Evolutionary conservation across 495 filamentous ascomycete species (phyloP).

Genomic region (Trichoderma parareesei): DNA sequence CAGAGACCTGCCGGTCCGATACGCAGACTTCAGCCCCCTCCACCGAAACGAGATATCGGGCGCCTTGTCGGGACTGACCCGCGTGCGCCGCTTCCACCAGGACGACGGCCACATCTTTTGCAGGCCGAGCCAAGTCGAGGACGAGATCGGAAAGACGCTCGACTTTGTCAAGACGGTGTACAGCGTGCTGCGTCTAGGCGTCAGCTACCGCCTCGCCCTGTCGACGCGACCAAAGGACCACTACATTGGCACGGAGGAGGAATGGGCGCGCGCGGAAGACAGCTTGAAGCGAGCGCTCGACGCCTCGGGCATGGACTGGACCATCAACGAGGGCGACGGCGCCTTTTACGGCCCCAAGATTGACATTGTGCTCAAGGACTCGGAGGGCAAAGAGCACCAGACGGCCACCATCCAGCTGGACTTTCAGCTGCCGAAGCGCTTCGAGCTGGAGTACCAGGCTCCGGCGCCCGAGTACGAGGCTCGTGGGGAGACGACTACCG

Average conservation of each 20-base stretch:
- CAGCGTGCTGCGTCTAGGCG: slow-evolving; percentile 56
- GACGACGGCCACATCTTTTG: slow-evolving; percentile 97
- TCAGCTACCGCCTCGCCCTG: slow-evolving; percentile 65
- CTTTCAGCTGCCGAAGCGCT: slow-evolving; percentile 83
- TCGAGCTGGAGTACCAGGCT: slow-evolving; percentile 65
- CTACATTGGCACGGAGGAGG: slow-evolving; percentile 68
- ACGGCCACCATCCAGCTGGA: slow-evolving; percentile 90
- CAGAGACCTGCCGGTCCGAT: slow-evolving; percentile 78
- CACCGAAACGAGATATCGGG: slow-evolving; percentile 89
- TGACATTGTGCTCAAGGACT: slow-evolving; percentile 76
- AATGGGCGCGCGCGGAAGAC: slow-evolving; percentile 76
- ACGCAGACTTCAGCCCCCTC: slow-evolving; percentile 86
- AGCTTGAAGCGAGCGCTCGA: slow-evolving; percentile 64
- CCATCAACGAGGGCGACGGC: slow-evolving; percentile 71
- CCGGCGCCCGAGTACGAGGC: slow-evolving; percentile 65
- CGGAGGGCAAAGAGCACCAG: slow-evolving; percentile 83
- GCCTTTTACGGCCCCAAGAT: slow-evolving; percentile 97
- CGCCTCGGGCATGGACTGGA: slow-evolving; percentile 57
- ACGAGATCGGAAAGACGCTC: slow-evolving; percentile 71
- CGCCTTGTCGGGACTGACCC: slow-evolving; percentile 75
- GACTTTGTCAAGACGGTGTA: slow-evolving; percentile 77
- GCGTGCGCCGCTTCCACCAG: slow-evolving; percentile 89
- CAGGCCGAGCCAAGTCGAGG: slow-evolving; percentile 68
- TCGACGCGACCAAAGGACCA: slow-evolving; percentile 72
- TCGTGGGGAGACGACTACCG: slow-evolving; percentile 38